These are phyloP conservation scores for Neurospora sp. DNA, from an alignment of 495 filamentous ascomycete genomes.

Conservation along the genomic window DNA sequence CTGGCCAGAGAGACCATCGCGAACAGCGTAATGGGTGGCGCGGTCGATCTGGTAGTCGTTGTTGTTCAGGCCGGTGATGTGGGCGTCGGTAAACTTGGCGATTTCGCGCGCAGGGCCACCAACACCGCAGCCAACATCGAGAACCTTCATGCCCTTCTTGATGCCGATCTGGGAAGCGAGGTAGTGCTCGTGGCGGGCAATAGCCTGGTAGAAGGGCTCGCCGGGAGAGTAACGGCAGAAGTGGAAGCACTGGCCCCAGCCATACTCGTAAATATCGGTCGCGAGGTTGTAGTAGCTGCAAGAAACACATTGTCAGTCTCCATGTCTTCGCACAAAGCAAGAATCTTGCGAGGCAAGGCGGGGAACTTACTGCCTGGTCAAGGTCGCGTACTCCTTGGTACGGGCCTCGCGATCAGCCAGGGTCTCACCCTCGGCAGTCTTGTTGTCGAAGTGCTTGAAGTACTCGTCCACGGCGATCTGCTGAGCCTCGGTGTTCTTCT, in stretches of 20 bases:
- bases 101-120: slow-evolving; percentile 97
- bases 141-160: slow-evolving; percentile 74
- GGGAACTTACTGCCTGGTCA: slow-evolving; percentile 77
- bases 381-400: slow-evolving; percentile 82
- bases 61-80: slow-evolving; percentile 94
- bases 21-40: slow-evolving; percentile 72
- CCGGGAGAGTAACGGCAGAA: slow-evolving; percentile 92
- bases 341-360: not conserved
- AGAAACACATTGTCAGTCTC: slow-evolving; percentile 2
- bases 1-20: slow-evolving; percentile 73
- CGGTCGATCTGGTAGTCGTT: slow-evolving; percentile 99
- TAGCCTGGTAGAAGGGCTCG: slow-evolving; percentile 84
- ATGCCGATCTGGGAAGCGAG: slow-evolving; percentile 85
- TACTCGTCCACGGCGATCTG: slow-evolving; percentile 91
- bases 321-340: not conserved
- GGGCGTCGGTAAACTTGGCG: slow-evolving; percentile 83
- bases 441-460: slow-evolving; percentile 99
- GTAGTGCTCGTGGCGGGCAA: slow-evolving; percentile 97
- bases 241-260: slow-evolving; percentile 92
- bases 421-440: slow-evolving; percentile 73
- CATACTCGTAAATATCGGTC: slow-evolving; percentile 95
- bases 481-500: slow-evolving; percentile 74
- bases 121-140: slow-evolving; percentile 96
- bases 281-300: slow-evolving; percentile 96
- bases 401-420: slow-evolving; percentile 71